Conservation (phyloP, 2,329 filamentous ascomycete genomes). For the Botrytis medusae region DNA sequence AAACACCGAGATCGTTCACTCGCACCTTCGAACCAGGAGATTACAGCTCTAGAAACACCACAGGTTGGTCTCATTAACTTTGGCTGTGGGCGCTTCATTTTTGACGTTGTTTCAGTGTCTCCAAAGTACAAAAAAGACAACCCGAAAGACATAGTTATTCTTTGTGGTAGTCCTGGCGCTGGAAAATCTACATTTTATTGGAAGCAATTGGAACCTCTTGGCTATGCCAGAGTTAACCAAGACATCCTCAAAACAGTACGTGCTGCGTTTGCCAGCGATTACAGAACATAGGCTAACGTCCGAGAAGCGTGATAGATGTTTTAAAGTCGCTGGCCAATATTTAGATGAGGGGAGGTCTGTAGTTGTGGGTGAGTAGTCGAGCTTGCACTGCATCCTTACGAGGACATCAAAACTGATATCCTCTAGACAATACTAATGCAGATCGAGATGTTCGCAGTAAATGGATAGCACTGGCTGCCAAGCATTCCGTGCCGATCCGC, state of each 20-base stretch:
- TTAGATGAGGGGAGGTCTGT: slow-evolving; percentile 67
- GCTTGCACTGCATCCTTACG: slow-evolving; percentile 20
- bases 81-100: not conserved
- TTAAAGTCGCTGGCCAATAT: slow-evolving; percentile 69
- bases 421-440: slow-evolving; percentile 90
- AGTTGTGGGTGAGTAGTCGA: slow-evolving; percentile 65
- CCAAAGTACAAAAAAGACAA: slow-evolving; percentile 55
- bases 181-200: slow-evolving; percentile 93
- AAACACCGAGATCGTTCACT: slow-evolving; percentile 62
- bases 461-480: slow-evolving; percentile 75
- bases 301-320: slow-evolving; percentile 56
- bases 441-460: slow-evolving; percentile 72
- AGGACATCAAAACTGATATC: slow-evolving; percentile 21
- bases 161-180: slow-evolving; percentile 84
- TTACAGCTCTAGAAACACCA: slow-evolving; percentile 47
- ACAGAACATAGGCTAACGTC: slow-evolving; percentile 30
- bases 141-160: slow-evolving; percentile 72
- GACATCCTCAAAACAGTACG: slow-evolving; percentile 75
- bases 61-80: slow-evolving; percentile 30
- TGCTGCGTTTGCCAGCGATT: slow-evolving; percentile 25
- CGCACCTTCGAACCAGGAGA: slow-evolving; percentile 69
- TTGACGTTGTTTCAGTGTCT: slow-evolving; percentile 29
- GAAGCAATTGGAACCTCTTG: slow-evolving; percentile 71
- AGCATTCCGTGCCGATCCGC: slow-evolving; percentile 71
- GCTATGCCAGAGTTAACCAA: slow-evolving; percentile 86